These are phyloP conservation scores for Sporothrix humicola DNA, from an alignment of 2,329 filamentous ascomycete genomes.

Conservation along the genomic window DNA sequence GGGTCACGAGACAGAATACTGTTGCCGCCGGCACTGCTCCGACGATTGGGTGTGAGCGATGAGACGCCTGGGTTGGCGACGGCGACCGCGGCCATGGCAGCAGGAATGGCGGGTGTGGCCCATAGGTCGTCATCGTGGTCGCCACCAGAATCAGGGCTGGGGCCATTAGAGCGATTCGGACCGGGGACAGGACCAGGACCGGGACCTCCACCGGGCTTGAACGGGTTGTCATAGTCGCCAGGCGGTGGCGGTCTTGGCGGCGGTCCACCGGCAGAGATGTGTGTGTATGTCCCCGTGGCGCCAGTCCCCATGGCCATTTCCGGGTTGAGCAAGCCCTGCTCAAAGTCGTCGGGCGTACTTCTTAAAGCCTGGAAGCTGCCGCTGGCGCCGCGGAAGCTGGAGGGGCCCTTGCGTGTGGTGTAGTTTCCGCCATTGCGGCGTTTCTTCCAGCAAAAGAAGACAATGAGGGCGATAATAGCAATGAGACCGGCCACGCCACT, in stretches of 20 bases:
- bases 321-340: constrained; percentile 39
- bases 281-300: constrained; percentile 6
- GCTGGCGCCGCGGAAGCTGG: constrained; percentile 33
- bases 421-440: constrained; percentile 41
- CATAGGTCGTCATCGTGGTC: background rate
- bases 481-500: constrained; percentile 57
- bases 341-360: constrained; percentile 45
- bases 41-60: background rate
- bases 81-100: constrained; percentile 18
- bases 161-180: background rate
- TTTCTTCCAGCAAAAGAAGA: constrained; percentile 53
- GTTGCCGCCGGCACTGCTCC: background rate
- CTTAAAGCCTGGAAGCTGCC: constrained; percentile 49
- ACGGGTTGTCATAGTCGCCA: constrained; percentile 39
- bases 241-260: constrained; percentile 32
- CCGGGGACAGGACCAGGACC: background rate
- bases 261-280: constrained; percentile 27
- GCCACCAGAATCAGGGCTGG: background rate
- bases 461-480: constrained; percentile 49
- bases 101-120: constrained; percentile 30
- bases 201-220: background rate
- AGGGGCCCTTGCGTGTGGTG: background rate
- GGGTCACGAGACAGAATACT: constrained; percentile 33
- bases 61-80: background rate
- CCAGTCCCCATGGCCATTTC: constrained; percentile 28